A percentile compares a stretch with the other conserved stretches of the same genome.
These are phyloP conservation scores for Candida dubliniensis DNA, from an alignment of 1,139 yeast species.

Conservation along the genomic window DNA sequence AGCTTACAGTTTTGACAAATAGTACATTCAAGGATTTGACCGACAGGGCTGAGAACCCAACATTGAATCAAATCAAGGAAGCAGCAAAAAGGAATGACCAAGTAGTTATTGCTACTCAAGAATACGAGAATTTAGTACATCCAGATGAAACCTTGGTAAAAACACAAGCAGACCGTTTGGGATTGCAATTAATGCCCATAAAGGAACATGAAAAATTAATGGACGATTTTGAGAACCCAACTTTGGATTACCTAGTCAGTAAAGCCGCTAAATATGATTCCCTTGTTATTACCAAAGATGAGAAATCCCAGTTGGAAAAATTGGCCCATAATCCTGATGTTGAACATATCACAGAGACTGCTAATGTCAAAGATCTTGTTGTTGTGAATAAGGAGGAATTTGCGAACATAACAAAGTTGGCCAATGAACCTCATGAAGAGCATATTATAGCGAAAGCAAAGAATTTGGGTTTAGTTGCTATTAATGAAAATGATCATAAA, in stretches of 20 bases:
- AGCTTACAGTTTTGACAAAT: constrained; percentile 12
- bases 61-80: constrained; percentile 23
- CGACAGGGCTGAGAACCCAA: constrained; percentile 23
- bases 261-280: constrained; percentile 25
- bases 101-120: constrained; percentile 21
- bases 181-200: constrained; percentile 17
- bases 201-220: constrained; percentile 22
- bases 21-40: constrained; percentile 10
- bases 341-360: constrained; percentile 16
- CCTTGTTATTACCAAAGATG: constrained; percentile 22
- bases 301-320: constrained; percentile 13
- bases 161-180: constrained; percentile 12
- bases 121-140: constrained; percentile 13
- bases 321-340: constrained; percentile 15
- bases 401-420: constrained; percentile 15
- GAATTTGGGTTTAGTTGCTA: constrained; percentile 16
- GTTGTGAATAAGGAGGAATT: constrained; percentile 15
- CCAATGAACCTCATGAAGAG: constrained; percentile 18
- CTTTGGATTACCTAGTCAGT: constrained; percentile 29
- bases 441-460: constrained; percentile 16
- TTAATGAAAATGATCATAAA: constrained; percentile 19
- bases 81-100: constrained; percentile 23
- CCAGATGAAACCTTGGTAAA: constrained; percentile 8
- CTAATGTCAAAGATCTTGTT: constrained; percentile 17
- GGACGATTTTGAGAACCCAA: constrained; percentile 21